A percentile compares a stretch with the other conserved stretches of the same genome.
Evolutionary conservation across 2,329 filamentous ascomycete species (phyloP).

Genomic region (Arthroderma uncinatum): DNA sequence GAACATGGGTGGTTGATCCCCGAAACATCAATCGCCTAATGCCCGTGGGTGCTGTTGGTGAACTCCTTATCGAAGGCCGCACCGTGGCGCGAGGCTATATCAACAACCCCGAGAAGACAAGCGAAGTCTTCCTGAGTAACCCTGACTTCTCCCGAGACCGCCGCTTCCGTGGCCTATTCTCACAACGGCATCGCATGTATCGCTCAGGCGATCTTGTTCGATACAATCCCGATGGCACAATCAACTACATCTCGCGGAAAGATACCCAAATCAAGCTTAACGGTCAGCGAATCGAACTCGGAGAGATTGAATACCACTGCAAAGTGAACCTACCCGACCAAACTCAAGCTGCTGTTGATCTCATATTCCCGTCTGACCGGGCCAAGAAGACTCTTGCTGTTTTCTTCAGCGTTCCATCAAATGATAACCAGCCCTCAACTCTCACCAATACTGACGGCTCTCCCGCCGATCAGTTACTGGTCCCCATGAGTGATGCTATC

Average conservation of each 20-base stretch:
- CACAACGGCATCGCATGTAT: slow-evolving; percentile 17
- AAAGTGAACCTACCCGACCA: slow-evolving; percentile 11
- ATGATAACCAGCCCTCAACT: neutral
- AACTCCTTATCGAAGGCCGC: slow-evolving; percentile 25
- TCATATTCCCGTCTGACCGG: slow-evolving; percentile 12
- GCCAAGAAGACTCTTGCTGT: slow-evolving; percentile 13
- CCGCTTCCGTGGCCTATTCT: slow-evolving; percentile 10
- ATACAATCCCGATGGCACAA: slow-evolving; percentile 17
- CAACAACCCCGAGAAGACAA: slow-evolving; percentile 44
- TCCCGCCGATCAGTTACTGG: slow-evolving; percentile 10
- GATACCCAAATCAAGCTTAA: slow-evolving; percentile 55
- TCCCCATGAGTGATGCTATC: slow-evolving; percentile 12
- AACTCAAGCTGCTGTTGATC: slow-evolving; percentile 12
- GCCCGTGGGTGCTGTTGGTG: slow-evolving; percentile 41
- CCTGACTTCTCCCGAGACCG: slow-evolving; percentile 23
- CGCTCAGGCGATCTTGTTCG: slow-evolving; percentile 20
- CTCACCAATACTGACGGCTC: slow-evolving; percentile 11
- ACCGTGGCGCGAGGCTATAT: slow-evolving; percentile 49
- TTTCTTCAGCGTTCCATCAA: slow-evolving; percentile 8
- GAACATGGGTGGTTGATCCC: slow-evolving; percentile 33
- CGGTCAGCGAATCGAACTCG: slow-evolving; percentile 25
- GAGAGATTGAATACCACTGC: slow-evolving; percentile 21
- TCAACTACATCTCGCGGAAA: slow-evolving; percentile 20
- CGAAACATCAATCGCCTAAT: slow-evolving; percentile 28
- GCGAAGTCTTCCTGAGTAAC: slow-evolving; percentile 43